Base-by-base conservation (phyloP, 2,329 filamentous ascomycete species). In the Diplodia scrobiculata region DNA sequence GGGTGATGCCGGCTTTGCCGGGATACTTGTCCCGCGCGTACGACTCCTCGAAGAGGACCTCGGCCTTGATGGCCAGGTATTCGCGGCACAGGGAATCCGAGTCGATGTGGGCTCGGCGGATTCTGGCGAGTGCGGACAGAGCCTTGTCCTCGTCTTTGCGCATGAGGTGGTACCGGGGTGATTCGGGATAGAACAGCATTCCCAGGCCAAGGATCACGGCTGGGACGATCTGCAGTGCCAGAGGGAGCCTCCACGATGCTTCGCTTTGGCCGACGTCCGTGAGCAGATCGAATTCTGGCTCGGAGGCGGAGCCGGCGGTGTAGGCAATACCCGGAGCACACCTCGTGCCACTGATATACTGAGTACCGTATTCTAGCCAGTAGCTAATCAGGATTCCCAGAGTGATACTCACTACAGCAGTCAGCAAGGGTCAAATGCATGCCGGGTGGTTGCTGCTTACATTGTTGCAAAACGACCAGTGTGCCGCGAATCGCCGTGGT, bases 81-180 rank as follows among this genome's bases (percentile, higher is more conserved):
- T 95, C 91, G 68, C 84, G 79, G 79, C 89, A 86, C 78, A 94
- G 87, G 77, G 85, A 91, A 70, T 90, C 85, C 38, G 89, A 91
- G 65, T 89, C 85, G 65, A 79, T 73, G 59, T 87, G 83, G 81
- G 92, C 88, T 69, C 89, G 89, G 75, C 91, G 89, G 45, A 94
- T 84, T 68, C 83, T 83, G 62, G 85, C 77, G 4, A 94, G 84
- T 13, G 85, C 79, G 0, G 76, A 67, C 68, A 86, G 83, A 34
- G 91, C 91, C 63, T 81, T 73, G 62, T 87, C 84, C 66, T 91
- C 81, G 69, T 86, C 80, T 62, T 89, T 89, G 78, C 87, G 88
- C 83, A 90, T 91, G 79, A 94, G 89, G 73, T 85, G 92, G 83
- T 87, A 94, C 91, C 55, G 88, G 63, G 91, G 91, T 0, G 90